Percentiles rank a stretch among this genome's conserved stretches.
phyloP scores from a whole-genome alignment of 305 asterid species.

The Fraxinus albicans region DNA sequence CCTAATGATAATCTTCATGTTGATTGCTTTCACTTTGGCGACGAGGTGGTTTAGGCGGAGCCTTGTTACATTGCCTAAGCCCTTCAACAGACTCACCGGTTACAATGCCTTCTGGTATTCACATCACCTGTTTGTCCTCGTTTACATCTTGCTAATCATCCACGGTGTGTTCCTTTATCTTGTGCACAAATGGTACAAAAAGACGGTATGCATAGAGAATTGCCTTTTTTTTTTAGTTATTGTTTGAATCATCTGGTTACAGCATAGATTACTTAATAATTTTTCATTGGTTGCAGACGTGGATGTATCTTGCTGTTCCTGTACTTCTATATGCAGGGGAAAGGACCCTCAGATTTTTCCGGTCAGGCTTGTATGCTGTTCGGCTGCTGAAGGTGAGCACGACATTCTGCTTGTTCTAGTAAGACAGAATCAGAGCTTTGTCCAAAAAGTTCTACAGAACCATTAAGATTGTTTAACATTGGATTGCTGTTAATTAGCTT shows the following conservation, averaged over 20 bases:
- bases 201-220: conserved; percentile 50
- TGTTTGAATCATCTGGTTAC: background rate
- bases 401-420: background rate
- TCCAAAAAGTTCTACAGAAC: background rate
- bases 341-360: conserved; percentile 70
- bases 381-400: conserved; percentile 62
- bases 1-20: conserved; percentile 59
- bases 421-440: background rate
- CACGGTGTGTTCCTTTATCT: conserved; percentile 73
- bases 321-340: conserved; percentile 76
- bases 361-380: conserved; percentile 67
- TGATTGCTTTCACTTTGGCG: conserved; percentile 64
- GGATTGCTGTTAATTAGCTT: background rate
- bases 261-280: background rate
- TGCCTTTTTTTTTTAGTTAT: background rate
- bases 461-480: background rate
- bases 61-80: conserved; percentile 61
- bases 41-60: conserved; percentile 67
- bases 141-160: conserved; percentile 65
- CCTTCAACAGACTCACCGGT: conserved; percentile 71
- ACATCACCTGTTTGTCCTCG: conserved; percentile 63
- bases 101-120: conserved; percentile 88
- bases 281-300: conserved; percentile 49
- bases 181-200: conserved; percentile 62
- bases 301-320: conserved; percentile 93